phyloP scores from a whole-genome alignment of 176 grass and related monocot species.

The Melocanna baccifera region DNA sequence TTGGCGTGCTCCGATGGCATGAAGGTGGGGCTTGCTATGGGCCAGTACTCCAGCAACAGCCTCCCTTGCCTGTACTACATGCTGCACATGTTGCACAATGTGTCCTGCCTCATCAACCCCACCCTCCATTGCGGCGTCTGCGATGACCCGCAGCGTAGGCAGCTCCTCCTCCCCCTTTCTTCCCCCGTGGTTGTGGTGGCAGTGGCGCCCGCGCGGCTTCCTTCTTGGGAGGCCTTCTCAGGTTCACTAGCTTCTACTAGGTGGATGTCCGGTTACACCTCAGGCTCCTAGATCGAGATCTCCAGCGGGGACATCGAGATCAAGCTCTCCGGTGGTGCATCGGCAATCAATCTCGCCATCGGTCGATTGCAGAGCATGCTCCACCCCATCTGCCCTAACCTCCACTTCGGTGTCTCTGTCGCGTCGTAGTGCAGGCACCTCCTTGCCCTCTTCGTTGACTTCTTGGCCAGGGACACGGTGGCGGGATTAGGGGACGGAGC shows the following conservation, averaged over 20 bases:
- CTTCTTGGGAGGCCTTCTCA: neutral
- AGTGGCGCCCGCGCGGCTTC: neutral
- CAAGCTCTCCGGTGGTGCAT: constrained; percentile 26
- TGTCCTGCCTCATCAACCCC: constrained; percentile 64
- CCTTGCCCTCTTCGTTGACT: constrained; percentile 35
- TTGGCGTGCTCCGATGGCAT: constrained; percentile 57
- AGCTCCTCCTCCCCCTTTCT: constrained; percentile 12
- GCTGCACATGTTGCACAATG: constrained; percentile 87
- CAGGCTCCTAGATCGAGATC: constrained; percentile 29
- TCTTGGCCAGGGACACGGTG: neutral
- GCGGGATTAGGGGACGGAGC: neutral
- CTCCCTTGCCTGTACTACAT: constrained; percentile 63
- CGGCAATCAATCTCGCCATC: neutral
- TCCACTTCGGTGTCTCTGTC: constrained; percentile 71
- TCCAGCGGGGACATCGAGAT: constrained; percentile 25
- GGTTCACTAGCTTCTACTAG: constrained; percentile 21
- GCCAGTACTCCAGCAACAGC: constrained; percentile 84
- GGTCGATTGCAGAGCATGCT: constrained; percentile 69
- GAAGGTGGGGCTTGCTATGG: constrained; percentile 64
- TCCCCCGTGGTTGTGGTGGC: neutral
- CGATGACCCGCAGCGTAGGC: constrained; percentile 62
- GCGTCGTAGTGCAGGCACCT: constrained; percentile 63
- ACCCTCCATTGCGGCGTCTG: constrained; percentile 84
- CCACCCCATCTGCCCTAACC: constrained; percentile 59
- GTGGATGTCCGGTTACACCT: constrained; percentile 14